Evolutionary conservation across 164 flowering plant genomes (phyloP).

Genomic region (Stephania yunnanensis): DNA sequence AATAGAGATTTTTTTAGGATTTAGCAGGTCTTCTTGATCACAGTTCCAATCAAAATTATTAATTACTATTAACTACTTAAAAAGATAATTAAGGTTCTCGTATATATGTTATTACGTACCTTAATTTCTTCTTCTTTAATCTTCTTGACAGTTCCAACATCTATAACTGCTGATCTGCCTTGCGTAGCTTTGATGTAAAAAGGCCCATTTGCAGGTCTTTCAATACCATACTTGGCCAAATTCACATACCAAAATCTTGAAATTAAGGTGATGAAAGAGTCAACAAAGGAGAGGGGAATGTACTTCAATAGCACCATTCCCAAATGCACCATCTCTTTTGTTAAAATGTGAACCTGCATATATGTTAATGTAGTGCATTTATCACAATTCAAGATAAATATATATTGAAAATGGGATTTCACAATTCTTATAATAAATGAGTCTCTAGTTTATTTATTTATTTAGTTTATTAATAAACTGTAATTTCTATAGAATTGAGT

Average conservation of each 20-base stretch:
- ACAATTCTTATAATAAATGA: too few species aligned
- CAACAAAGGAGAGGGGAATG: conserved; percentile 27
- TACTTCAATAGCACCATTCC: conserved; percentile 29
- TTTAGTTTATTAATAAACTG: too few species aligned
- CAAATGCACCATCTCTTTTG: conserved; percentile 23
- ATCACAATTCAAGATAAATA: too few species aligned
- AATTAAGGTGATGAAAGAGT: conserved; percentile 3
- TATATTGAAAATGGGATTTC: too few species aligned
- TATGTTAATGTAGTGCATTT: not conserved
- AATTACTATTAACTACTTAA: too few species aligned
- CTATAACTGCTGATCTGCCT: conserved; percentile 34
- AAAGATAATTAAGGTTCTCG: too few species aligned
- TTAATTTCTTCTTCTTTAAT: conserved; percentile 27
- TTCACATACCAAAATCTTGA: conserved; percentile 24
- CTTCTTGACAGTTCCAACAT: conserved; percentile 37
- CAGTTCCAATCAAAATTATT: too few species aligned
- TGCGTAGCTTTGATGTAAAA: conserved; percentile 23
- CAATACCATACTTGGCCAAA: conserved; percentile 25
- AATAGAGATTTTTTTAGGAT: too few species aligned
- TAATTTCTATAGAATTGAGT: too few species aligned
- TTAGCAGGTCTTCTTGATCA: too few species aligned
- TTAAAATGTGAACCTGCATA: conserved; percentile 34
- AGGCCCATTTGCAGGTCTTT: conserved; percentile 31
- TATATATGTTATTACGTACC: conserved; percentile 14
- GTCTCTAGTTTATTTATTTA: too few species aligned